phyloP scores from a whole-genome alignment of 2,329 filamentous ascomycete species.

The Tolypocladium amazonense region DNA sequence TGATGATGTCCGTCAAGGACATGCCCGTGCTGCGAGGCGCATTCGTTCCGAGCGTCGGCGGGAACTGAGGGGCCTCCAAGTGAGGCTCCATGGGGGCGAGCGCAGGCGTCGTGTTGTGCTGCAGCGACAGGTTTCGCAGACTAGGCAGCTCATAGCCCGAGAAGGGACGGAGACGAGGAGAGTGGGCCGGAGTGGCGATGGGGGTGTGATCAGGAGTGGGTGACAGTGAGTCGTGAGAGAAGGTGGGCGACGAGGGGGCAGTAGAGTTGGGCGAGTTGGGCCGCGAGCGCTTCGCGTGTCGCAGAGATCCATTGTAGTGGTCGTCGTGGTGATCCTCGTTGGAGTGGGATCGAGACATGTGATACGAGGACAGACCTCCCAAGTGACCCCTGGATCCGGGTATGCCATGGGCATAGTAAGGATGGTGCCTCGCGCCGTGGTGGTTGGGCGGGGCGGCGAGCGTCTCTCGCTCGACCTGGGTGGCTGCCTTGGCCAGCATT shows the following conservation, averaged over 20 bases:
- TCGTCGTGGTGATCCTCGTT: slow-evolving; percentile 69
- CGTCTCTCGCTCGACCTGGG: slow-evolving; percentile 51
- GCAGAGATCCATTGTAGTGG: slow-evolving; percentile 57
- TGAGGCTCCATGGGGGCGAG: slow-evolving; percentile 49
- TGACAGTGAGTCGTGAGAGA: slow-evolving; percentile 90
- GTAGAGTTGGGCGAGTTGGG: slow-evolving; percentile 94
- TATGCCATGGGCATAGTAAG: slow-evolving; percentile 39
- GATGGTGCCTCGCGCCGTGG: slow-evolving; percentile 38
- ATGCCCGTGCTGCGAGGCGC: slow-evolving; percentile 51
- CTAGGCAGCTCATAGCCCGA: slow-evolving; percentile 73
- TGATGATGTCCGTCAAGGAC: slow-evolving; percentile 87
- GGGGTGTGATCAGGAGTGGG: slow-evolving; percentile 97
- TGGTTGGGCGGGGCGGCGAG: slow-evolving; percentile 30
- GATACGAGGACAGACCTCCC: slow-evolving; percentile 75
- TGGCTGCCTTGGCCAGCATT: slow-evolving; percentile 49
- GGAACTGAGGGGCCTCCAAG: slow-evolving; percentile 32
- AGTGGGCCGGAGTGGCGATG: slow-evolving; percentile 92
- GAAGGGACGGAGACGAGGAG: slow-evolving; percentile 76
- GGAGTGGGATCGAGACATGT: slow-evolving; percentile 85
- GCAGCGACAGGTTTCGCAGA: slow-evolving; percentile 54
- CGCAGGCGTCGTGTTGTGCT: slow-evolving; percentile 43
- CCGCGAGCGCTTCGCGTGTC: slow-evolving; percentile 76
- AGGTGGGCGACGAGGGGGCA: slow-evolving; percentile 89
- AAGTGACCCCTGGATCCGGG: slow-evolving; percentile 50
- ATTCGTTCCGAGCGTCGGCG: slow-evolving; percentile 41